Conservation (phyloP, 169 alveolate species). For the Eimeria sp. region DNA sequence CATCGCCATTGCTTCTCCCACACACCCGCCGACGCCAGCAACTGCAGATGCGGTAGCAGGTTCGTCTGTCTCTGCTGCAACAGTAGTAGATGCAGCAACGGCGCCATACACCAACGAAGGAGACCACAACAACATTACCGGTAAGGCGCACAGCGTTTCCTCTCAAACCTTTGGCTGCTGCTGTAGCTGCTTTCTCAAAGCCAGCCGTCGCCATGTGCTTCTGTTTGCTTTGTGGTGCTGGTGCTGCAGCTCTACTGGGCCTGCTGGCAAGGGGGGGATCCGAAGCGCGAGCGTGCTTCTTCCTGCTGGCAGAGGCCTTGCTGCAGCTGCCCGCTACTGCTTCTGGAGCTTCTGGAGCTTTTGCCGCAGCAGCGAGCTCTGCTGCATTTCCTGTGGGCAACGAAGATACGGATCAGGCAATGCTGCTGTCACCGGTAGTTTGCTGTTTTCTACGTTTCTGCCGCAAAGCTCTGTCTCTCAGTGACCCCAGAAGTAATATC, state of each 20-base stretch:
- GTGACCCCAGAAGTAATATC: constrained; percentile 47
- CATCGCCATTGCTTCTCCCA: neutral
- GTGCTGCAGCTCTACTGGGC: constrained; percentile 33
- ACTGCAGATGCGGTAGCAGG: constrained; percentile 20
- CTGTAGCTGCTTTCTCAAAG: constrained; percentile 1
- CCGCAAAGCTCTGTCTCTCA: constrained; percentile 33
- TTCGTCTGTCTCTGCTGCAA: neutral
- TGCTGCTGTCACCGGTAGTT: constrained; percentile 11
- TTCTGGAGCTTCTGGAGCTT: neutral
- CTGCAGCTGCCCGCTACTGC: constrained; percentile 32
- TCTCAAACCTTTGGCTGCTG: neutral
- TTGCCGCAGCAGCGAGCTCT: neutral
- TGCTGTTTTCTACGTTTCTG: constrained; percentile 15
- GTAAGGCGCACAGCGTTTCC: constrained; percentile 6
- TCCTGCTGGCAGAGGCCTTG: constrained; percentile 49
- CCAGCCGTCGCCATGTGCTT: neutral
- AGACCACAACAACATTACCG: neutral
- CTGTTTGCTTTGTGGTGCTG: neutral
- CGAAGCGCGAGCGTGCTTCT: constrained; percentile 52
- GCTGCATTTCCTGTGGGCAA: constrained; percentile 13
- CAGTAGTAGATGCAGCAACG: constrained; percentile 10
- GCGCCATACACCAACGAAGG: neutral
- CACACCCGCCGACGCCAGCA: constrained; percentile 43
- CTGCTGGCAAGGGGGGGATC: constrained; percentile 52
- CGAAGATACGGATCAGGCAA: constrained; percentile 17